Evolutionary conservation across 192 early-diverging fungal species (phyloP).

Genomic region (Gaertneriomyces sp.): DNA sequence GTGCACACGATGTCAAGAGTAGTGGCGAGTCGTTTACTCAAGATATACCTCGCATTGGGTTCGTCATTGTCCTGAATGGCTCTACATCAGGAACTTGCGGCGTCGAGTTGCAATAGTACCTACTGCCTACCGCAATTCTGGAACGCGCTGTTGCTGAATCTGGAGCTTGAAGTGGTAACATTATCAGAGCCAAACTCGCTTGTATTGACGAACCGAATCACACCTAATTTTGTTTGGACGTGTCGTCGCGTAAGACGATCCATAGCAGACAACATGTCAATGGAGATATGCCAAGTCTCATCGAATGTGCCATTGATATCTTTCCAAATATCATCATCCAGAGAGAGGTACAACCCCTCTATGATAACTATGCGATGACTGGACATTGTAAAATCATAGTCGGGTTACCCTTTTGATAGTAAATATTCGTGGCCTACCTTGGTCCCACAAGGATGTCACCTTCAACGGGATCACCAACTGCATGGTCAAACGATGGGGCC

Average conservation of each 20-base stretch:
- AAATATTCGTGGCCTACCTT: neutral
- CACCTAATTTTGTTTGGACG: slow-evolving; percentile 37
- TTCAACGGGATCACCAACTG: slow-evolving; percentile 47
- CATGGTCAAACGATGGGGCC: slow-evolving; percentile 45
- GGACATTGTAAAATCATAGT: neutral
- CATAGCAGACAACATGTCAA: slow-evolving; percentile 17
- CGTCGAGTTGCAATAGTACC: too few species aligned
- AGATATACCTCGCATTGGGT: slow-evolving; percentile 8
- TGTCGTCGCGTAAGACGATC: slow-evolving; percentile 45
- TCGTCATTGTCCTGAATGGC: slow-evolving; percentile 1
- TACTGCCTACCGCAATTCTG: too few species aligned
- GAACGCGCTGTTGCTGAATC: too few species aligned
- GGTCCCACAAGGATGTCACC: slow-evolving; percentile 37
- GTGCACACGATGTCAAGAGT: neutral
- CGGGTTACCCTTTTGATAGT: neutral
- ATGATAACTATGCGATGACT: slow-evolving; percentile 46
- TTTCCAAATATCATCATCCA: slow-evolving; percentile 39
- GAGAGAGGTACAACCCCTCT: slow-evolving; percentile 53
- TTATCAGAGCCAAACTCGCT: too few species aligned
- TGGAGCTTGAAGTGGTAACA: too few species aligned
- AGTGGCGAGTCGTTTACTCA: neutral
- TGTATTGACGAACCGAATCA: neutral
- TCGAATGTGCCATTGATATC: slow-evolving; percentile 31
- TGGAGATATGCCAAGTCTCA: slow-evolving; percentile 49
- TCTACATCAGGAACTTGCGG: too few species aligned